Conservation (phyloP, 208 protist genomes). For the Endotrypanum monterogeii region DNA sequence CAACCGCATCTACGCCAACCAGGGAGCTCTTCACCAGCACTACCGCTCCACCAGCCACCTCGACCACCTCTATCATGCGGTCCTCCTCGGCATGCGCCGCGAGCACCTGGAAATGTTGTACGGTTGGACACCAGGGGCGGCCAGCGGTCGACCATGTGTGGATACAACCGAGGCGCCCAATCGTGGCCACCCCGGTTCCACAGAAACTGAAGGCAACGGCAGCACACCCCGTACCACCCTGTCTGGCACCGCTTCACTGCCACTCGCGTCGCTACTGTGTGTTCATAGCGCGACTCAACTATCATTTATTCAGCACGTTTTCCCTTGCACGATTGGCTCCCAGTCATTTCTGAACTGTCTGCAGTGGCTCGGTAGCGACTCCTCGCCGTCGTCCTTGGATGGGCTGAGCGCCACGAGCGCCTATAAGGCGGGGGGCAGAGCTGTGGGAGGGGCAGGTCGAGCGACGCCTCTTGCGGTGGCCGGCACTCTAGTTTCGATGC, state of each 20-base stretch:
- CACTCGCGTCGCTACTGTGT: slow-evolving; percentile 22
- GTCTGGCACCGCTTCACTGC: background rate
- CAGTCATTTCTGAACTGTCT: slow-evolving; percentile 77
- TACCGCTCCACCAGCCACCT: slow-evolving; percentile 50
- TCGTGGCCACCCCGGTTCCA: background rate
- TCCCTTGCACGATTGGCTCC: slow-evolving; percentile 34
- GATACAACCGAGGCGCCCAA: background rate
- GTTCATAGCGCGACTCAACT: slow-evolving; percentile 7
- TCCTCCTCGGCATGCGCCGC: slow-evolving; percentile 33
- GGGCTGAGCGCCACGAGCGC: background rate
- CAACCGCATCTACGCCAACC: slow-evolving; percentile 31
- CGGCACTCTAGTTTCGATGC: slow-evolving; percentile 41
- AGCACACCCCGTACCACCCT: background rate
- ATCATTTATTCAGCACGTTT: slow-evolving; percentile 30
- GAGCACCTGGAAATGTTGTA: slow-evolving; percentile 15
- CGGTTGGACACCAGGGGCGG: slow-evolving; percentile 1
- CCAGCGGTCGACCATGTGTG: background rate
- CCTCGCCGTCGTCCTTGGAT: background rate
- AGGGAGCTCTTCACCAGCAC: slow-evolving; percentile 31
- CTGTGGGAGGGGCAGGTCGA: slow-evolving; percentile 3
- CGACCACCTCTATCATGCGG: slow-evolving; percentile 44
- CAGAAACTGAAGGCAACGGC: background rate
- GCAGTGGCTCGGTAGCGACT: slow-evolving; percentile 37
- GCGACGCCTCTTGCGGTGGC: slow-evolving; percentile 62
- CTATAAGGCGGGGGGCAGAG: slow-evolving; percentile 6